Conservation (phyloP, 1,139 yeast genomes). For the Kazachstania sp. region DNA sequence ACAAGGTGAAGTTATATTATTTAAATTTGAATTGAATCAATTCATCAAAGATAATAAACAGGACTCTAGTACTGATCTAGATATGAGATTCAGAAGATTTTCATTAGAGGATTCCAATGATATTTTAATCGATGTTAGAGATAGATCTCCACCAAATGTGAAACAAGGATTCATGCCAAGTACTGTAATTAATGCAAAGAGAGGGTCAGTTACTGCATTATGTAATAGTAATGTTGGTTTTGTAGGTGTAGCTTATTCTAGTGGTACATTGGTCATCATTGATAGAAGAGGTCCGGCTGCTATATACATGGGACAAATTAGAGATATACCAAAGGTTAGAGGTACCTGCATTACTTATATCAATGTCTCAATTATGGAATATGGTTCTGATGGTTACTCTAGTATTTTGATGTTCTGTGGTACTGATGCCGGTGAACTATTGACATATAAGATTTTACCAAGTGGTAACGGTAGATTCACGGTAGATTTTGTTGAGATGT, state of each 20-base stretch:
- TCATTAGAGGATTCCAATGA: constrained; percentile 23
- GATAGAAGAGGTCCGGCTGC: constrained; percentile 85
- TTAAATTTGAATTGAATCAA: constrained; percentile 58
- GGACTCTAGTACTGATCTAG: constrained; percentile 24
- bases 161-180: constrained; percentile 67
- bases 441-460: constrained; percentile 63
- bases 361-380: constrained; percentile 65
- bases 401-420: constrained; percentile 71
- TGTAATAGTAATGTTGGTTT: constrained; percentile 73
- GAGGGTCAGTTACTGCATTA: constrained; percentile 48
- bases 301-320: constrained; percentile 46
- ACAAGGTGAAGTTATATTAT: constrained; percentile 67
- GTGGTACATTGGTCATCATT: constrained; percentile 66
- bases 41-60: constrained; percentile 30
- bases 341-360: constrained; percentile 45
- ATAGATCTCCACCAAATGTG: constrained; percentile 36
- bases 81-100: constrained; percentile 28
- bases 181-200: constrained; percentile 42
- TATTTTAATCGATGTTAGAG: constrained; percentile 32
- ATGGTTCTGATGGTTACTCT: constrained; percentile 57
- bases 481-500: constrained; percentile 46
- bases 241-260: constrained; percentile 70
- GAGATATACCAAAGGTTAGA: constrained; percentile 19
- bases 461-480: constrained; percentile 59
- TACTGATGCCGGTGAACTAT: constrained; percentile 65